phyloP scores from a whole-genome alignment of 345 rosid genomes.

The Conringia planisiliqua region DNA sequence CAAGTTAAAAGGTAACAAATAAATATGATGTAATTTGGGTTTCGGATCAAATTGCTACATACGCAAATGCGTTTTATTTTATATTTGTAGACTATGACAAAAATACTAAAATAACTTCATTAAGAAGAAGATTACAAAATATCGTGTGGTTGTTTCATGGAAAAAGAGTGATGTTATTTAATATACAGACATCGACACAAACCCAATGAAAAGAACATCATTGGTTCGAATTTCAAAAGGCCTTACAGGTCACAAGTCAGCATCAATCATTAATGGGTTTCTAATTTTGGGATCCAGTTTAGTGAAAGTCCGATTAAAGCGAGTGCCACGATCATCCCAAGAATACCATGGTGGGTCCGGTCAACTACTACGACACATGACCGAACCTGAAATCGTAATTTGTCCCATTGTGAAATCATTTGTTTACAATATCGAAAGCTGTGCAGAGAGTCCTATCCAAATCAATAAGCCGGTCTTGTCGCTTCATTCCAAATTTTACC shows the following conservation, averaged over 20 bases:
- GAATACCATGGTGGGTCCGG: conserved; percentile 17
- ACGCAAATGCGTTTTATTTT: neutral
- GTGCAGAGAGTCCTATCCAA: conserved; percentile 1
- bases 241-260: neutral
- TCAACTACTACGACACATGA: conserved; percentile 19
- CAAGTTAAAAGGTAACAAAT: no score
- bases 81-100: no score
- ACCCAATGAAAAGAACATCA: neutral
- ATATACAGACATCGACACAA: neutral
- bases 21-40: neutral
- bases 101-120: no score
- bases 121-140: no score
- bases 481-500: neutral
- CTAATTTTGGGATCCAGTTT: neutral
- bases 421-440: neutral
- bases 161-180: no score
- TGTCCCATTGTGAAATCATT: neutral
- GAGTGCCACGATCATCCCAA: conserved; percentile 14
- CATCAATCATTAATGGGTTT: neutral
- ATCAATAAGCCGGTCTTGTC: neutral
- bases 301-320: neutral
- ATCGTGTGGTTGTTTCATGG: no score
- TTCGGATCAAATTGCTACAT: neutral
- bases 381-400: conserved; percentile 19
- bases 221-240: neutral